Conservation (phyloP, 2,329 filamentous ascomycete genomes). For the Colletotrichum sidae region DNA sequence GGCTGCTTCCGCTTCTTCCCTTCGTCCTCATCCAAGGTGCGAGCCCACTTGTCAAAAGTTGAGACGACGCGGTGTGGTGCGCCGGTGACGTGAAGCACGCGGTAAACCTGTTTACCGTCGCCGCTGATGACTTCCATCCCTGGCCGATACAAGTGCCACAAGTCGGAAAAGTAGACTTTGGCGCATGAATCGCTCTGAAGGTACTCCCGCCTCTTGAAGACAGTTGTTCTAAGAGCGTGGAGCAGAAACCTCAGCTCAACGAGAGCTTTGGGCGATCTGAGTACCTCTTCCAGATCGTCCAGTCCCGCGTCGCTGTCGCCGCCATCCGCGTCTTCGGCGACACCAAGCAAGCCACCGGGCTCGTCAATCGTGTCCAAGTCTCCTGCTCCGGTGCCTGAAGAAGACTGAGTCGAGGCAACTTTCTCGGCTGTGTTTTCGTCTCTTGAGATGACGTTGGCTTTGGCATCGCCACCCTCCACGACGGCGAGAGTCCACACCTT, state of each 20-base stretch:
- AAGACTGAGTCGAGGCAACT: no score
- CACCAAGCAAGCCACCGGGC: no score
- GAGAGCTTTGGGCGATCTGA: background rate
- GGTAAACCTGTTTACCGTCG: background rate
- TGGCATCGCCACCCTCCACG: no score
- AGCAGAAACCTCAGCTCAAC: background rate
- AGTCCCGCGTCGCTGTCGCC: no score
- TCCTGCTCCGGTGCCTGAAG: no score
- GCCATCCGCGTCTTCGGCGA: no score
- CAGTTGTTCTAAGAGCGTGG: rapidly evolving
- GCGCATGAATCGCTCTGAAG: background rate
- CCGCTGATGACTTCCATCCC: background rate
- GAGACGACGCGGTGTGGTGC: background rate
- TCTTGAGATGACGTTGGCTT: no score
- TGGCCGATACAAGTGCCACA: conserved; percentile 5
- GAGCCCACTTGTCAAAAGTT: background rate
- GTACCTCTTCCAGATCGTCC: background rate
- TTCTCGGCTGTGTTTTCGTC: no score
- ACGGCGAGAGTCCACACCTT: no score
- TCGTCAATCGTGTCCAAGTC: no score
- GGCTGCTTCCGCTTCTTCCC: background rate
- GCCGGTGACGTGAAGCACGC: background rate
- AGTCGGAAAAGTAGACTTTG: background rate
- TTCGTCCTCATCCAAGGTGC: background rate
- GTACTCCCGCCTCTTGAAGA: background rate